Evolutionary conservation across 2,329 filamentous ascomycete genomes (phyloP).

Genomic region (Leptographium procerum): DNA sequence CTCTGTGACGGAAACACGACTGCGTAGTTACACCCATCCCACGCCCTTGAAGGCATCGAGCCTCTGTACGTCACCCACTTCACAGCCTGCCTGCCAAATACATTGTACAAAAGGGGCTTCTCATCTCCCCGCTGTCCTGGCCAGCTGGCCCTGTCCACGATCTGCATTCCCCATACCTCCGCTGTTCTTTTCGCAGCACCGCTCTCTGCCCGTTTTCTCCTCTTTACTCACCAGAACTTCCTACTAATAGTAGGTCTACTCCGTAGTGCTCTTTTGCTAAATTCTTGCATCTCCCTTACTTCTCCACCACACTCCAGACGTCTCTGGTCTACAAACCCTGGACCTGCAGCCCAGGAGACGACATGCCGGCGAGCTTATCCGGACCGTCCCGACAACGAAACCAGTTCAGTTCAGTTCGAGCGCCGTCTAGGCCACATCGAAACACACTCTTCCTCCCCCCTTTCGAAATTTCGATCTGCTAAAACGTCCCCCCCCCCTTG

Average conservation of each 20-base stretch:
- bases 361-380: conserved; percentile 3
- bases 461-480: not conserved
- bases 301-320: not conserved
- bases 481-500: not conserved
- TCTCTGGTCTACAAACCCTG: not conserved
- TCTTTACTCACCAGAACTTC: not conserved
- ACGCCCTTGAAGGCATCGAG: conserved; percentile 5
- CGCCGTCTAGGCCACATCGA: not conserved
- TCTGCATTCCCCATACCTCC: not conserved
- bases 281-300: too few relatives aligned
- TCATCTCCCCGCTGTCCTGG: not conserved
- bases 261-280: too few relatives aligned
- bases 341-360: not conserved
- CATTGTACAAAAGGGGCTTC: not conserved
- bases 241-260: too few relatives aligned
- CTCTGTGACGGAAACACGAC: not conserved
- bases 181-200: not conserved
- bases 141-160: not conserved
- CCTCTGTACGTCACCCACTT: conserved; percentile 7
- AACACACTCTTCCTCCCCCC: not conserved
- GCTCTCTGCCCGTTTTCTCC: not conserved
- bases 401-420: not conserved
- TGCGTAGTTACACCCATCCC: not conserved
- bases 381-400: not conserved
- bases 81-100: not conserved